Percentiles rank a stretch among this genome's conserved stretches.
Conservation (phyloP, 495 filamentous ascomycete species). For the Oleoguttula mirabilis region DNA sequence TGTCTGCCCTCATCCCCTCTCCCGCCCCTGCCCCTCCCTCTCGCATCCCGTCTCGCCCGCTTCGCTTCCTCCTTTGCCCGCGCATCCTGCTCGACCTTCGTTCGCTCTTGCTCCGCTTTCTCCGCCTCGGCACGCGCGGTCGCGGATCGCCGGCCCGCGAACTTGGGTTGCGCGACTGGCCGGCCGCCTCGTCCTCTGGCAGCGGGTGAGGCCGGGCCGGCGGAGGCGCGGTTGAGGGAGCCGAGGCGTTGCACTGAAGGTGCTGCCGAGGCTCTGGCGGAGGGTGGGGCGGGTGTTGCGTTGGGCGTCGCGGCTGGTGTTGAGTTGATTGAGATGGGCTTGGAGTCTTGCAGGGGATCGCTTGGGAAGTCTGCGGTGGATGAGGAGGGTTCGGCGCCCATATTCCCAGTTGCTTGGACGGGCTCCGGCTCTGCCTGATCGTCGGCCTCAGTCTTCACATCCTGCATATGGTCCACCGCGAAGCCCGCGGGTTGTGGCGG, state of each 20-base stretch:
- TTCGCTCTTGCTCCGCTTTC: conserved; percentile 17
- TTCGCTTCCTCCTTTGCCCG: conserved; percentile 8
- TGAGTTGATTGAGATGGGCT: no score
- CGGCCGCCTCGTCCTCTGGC: conserved; percentile 1
- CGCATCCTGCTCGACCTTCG: conserved; percentile 13
- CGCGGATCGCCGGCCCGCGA: conserved; percentile 7
- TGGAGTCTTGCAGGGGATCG: no score
- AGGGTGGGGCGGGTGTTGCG: no score
- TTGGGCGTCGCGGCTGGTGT: no score
- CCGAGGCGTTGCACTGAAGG: not conserved
- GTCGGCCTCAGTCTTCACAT: no score
- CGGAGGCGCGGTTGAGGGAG: not conserved
- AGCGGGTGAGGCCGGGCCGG: not conserved
- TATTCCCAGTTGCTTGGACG: no score
- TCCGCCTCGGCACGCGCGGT: conserved; percentile 14
- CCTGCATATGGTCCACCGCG: no score
- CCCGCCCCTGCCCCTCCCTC: conserved; percentile 4
- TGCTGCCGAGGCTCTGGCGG: no score
- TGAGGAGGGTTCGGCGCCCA: no score
- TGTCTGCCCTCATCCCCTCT: not conserved
- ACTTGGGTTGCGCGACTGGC: conserved; percentile 9
- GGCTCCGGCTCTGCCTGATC: no score
- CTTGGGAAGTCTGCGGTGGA: no score
- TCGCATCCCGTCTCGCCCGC: conserved; percentile 1
- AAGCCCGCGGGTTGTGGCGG: no score